A percentile compares a stretch with the other conserved stretches of the same genome.
phyloP scores from a whole-genome alignment of 2,329 filamentous ascomycete species.

The Epichloe sibirici region DNA sequence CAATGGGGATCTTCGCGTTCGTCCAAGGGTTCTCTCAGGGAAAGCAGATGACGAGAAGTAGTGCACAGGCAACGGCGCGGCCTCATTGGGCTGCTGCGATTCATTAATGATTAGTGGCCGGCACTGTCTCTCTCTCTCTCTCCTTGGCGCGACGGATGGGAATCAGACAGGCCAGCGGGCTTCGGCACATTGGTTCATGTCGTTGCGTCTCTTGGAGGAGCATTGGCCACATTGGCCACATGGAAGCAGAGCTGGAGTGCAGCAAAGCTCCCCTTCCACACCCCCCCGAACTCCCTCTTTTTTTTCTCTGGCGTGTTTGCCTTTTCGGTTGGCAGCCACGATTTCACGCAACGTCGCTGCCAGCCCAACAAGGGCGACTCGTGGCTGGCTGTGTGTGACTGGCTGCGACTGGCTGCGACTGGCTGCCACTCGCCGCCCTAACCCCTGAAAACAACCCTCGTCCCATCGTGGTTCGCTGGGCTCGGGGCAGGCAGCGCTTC shows the following conservation, averaged over 20 bases:
- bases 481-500: background rate
- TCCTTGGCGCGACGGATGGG: background rate
- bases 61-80: background rate
- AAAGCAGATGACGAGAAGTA: background rate
- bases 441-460: conserved; percentile 3
- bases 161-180: too few relatives aligned
- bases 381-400: background rate
- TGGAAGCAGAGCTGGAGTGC: background rate
- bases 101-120: background rate
- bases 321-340: background rate
- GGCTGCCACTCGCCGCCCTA: background rate
- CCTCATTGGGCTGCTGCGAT: background rate
- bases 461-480: background rate
- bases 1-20: conserved; percentile 1
- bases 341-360: background rate
- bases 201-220: background rate
- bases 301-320: too few relatives aligned
- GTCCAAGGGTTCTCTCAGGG: background rate
- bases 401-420: background rate
- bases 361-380: background rate
- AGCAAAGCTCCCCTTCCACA: too few relatives aligned
- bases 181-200: background rate
- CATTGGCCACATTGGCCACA: background rate
- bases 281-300: too few relatives aligned
- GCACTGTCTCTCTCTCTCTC: background rate